phyloP scores from a whole-genome alignment of 1,139 yeast genomes.

The Maudiozyma humilis region DNA sequence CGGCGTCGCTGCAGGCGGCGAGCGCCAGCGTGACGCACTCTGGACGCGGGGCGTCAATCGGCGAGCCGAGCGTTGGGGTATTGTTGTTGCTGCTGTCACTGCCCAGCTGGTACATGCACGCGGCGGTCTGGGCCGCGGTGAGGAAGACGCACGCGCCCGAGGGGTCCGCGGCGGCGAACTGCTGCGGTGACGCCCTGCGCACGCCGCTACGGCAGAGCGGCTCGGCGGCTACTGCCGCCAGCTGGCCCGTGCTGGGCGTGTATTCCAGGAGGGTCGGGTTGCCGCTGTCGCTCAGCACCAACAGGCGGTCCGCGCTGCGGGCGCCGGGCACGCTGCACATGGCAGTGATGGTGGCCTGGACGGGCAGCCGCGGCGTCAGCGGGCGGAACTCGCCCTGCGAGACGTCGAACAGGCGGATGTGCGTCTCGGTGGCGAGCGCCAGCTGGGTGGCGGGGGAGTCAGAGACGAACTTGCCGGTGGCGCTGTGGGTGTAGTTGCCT shows the following conservation, averaged over 20 bases:
- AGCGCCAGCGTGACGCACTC: neutral
- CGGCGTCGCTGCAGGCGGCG: neutral
- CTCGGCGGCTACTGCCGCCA: neutral
- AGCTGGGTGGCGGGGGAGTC: neutral
- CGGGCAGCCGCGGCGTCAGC: neutral
- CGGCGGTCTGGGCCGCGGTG: neutral
- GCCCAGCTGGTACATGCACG: slow-evolving; percentile 35
- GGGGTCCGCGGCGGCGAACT: neutral
- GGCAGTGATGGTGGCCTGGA: slow-evolving; percentile 37
- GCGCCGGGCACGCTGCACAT: slow-evolving; percentile 28
- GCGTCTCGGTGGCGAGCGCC: neutral
- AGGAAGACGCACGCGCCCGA: neutral
- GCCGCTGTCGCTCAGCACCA: slow-evolving; percentile 68
- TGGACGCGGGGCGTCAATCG: neutral
- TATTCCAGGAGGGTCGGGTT: slow-evolving; percentile 41
- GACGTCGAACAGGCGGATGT: neutral
- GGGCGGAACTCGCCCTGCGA: neutral
- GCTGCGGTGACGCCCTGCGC: neutral
- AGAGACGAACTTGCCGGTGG: neutral
- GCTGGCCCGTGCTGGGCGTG: slow-evolving; percentile 62
- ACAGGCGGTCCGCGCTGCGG: neutral
- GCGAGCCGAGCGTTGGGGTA: neutral
- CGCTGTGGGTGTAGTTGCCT: neutral
- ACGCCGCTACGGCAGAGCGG: neutral
- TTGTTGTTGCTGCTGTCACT: neutral